Percentiles rank a stretch among this genome's conserved stretches.
These are phyloP conservation scores for Gamarada debralockiae DNA, from an alignment of 495 filamentous ascomycete species.

Conservation along the genomic window DNA sequence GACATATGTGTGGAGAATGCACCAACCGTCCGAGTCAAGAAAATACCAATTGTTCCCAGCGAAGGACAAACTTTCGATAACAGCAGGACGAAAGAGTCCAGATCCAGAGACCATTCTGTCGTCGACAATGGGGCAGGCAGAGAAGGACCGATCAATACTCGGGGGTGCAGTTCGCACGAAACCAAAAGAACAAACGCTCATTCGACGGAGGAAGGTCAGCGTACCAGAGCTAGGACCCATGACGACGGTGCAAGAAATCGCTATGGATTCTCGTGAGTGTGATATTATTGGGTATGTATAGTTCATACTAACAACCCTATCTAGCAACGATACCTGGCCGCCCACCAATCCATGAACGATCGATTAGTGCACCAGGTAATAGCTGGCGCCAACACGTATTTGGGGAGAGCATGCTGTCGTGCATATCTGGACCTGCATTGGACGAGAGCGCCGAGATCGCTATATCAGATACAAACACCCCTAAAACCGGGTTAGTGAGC, in stretches of 20 bases:
- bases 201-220: constrained; percentile 56
- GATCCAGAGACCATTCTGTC: constrained; percentile 48
- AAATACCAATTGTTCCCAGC: constrained; percentile 52
- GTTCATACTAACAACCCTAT: background rate
- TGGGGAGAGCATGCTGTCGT: constrained; percentile 31
- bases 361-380: constrained; percentile 58
- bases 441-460: constrained; percentile 29
- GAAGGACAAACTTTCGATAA: constrained; percentile 28
- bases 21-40: constrained; percentile 37
- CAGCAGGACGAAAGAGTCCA: constrained; percentile 37
- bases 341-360: constrained; percentile 62
- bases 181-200: constrained; percentile 45
- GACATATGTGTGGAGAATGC: constrained; percentile 49
- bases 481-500: too few relatives aligned
- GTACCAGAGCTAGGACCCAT: constrained; percentile 62
- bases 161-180: constrained; percentile 39
- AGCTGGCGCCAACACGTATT: constrained; percentile 43
- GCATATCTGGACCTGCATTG: constrained; percentile 27
- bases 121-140: constrained; percentile 33
- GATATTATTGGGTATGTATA: constrained; percentile 16
- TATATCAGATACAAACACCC: background rate
- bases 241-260: constrained; percentile 62
- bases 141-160: constrained; percentile 38
- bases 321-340: constrained; percentile 71
- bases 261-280: constrained; percentile 72